Base-by-base conservation (phyloP, 2,329 filamentous ascomycete genomes). In the Thermomyces lanuginosus region DNA sequence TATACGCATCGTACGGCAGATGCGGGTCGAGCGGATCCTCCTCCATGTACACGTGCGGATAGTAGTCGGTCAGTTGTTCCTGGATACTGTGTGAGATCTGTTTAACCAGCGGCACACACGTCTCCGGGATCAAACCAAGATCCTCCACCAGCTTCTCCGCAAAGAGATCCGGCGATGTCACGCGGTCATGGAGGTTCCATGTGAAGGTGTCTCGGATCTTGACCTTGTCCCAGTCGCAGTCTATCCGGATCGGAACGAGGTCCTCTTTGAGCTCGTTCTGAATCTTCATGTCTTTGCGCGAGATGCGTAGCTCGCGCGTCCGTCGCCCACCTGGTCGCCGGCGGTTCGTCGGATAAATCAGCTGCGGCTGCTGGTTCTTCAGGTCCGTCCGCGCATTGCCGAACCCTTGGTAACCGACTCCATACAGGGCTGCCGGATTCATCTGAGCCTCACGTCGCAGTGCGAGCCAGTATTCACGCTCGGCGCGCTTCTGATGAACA, bases 161-260 rank as follows among this genome's bases (percentile, higher is more conserved):
- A 49, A 95, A 95, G 7, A 89, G 53, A 31, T 92, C 77, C 11
- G 76, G 70, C 12, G 71, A 66, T 3, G 91, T 69, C 8, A 89
- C 66, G 32, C 84, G 76, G 49, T 98, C 89, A 56, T 93, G 81
- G 18, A 95, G 64, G 51, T 98, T 98, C 84, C 86, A 98, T 3
- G 89, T 95, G 41, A 98, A 93, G 1, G 89, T 95, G 53, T 98
- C 89, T 49, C 89, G 78, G 34, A 98, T 64, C 55, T 89, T 89
- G 42, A 95, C 71, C 58, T 92, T 92, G 39, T 95, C 86, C 67
- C 80, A 79, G 45, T 98, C 89, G 26, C 95, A 80, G 43, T 98
- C 89, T 29, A 98, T 58, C 24, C 89, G 72, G 38, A 98, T 69
- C 2, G 89, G 89, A 1, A 95, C 80, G 28, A 98, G 61, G 46